Base-by-base conservation (phyloP, 2,329 filamentous ascomycete species). In the Tolypocladium guangdongense region DNA sequence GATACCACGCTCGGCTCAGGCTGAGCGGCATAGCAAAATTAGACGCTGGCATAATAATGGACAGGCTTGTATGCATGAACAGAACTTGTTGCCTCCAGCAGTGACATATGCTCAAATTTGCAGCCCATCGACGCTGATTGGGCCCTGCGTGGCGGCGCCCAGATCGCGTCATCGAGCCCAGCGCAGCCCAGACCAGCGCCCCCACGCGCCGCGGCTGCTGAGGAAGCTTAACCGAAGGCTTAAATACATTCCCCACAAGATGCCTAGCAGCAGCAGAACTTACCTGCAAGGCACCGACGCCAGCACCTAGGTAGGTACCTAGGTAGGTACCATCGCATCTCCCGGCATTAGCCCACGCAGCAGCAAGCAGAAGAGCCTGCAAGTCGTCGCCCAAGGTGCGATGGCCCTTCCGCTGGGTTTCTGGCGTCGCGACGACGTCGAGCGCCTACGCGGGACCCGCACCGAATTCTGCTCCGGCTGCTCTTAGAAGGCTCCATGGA, bases 91-190 rank as follows among this genome's bases (percentile, higher is more conserved):
- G n/a, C n/a, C n/a, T n/a, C n/a, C n/a, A n/a, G n/a, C n/a, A n/a
- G n/a, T n/a, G n/a, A n/a, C n/a, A n/a, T 20, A 24, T 20, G 38
- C 37, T 41, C 46, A 50, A 56, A 57, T 54, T 57, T 60, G 51
- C 51, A 52, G 22, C 41, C 49, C 49, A 47, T 32, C 16, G 37
- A 10, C 48, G 41, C 51, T 58, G 50, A 62, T 59, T 60, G 60
- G 60, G 58, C 50, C 38, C 14, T 5, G 12, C 24, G 43, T 16
- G 39, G 22, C 43, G 45, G 24, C n/a, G 38, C n/a, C 46, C 49
- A 53, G 60, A 63, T 63, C 55, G 60, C 62, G 62, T 61, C 60
- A 63, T 63, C 60, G 58, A 52, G 50, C 54, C 49, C 47, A 51
- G 53, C 37, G 35, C 49, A 22, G 43, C 41, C 43, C 38, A n/a